These are phyloP conservation scores for Rhodotorula sp. DNA, from an alignment of 1,284 basidiomycete species.

Conservation along the genomic window DNA sequence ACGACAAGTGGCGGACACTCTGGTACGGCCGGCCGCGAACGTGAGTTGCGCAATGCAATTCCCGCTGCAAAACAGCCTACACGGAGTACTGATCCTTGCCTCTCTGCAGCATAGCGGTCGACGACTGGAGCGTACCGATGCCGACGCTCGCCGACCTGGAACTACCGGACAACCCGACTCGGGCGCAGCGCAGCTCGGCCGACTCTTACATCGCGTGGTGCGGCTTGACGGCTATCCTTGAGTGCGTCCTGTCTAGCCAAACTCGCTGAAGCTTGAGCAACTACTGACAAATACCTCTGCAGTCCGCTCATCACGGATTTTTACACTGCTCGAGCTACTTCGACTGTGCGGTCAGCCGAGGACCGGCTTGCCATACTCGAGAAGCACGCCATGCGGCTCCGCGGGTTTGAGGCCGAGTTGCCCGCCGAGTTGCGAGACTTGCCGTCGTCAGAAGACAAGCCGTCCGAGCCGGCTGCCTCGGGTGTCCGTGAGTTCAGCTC, in stretches of 20 bases:
- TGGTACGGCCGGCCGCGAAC: conserved; percentile 46
- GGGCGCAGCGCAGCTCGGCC: conserved; percentile 29
- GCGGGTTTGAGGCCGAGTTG: conserved; percentile 34
- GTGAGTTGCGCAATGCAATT: conserved; percentile 20
- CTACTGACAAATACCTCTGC: background rate
- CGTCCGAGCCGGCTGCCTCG: background rate
- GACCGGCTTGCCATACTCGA: conserved; percentile 40
- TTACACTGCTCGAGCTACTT: conserved; percentile 39
- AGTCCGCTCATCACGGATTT: conserved; percentile 40
- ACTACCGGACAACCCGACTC: conserved; percentile 13
- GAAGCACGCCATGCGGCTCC: conserved; percentile 33
- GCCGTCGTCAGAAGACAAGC: background rate
- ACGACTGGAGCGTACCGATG: conserved; percentile 42
- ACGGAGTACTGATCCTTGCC: too few species aligned
- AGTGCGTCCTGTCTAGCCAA: conserved; percentile 22
- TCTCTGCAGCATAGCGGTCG: conserved; percentile 15
- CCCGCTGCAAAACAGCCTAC: too few species aligned
- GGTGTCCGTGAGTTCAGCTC: background rate
- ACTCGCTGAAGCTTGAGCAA: background rate
- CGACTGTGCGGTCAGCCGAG: conserved; percentile 11
- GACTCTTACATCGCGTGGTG: conserved; percentile 45
- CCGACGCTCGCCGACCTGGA: conserved; percentile 44
- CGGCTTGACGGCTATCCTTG: conserved; percentile 41
- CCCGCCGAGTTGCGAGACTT: conserved; percentile 11
- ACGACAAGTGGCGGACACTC: conserved; percentile 45